A percentile compares a stretch with the other conserved stretches of the same genome.
These are phyloP conservation scores for Carex myosuroides DNA, from an alignment of 176 grass and related monocot genomes.

Conservation along the genomic window DNA sequence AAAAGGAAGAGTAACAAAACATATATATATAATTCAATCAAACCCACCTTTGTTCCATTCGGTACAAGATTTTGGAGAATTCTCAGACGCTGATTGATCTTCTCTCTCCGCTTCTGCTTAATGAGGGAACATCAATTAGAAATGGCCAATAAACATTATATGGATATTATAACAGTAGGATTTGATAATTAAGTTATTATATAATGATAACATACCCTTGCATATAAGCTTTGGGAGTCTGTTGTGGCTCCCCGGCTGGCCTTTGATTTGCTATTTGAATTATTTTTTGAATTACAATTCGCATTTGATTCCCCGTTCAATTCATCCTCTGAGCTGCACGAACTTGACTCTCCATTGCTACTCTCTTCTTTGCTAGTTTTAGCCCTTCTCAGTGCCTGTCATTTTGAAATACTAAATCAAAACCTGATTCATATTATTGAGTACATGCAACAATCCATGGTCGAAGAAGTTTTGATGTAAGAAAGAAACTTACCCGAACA, in stretches of 20 bases:
- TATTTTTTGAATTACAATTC: slow-evolving; percentile 35
- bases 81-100: slow-evolving; percentile 84
- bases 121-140: slow-evolving; percentile 15
- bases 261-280: slow-evolving; percentile 28
- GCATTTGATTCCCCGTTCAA: slow-evolving; percentile 30
- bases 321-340: slow-evolving; percentile 68
- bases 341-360: slow-evolving; percentile 39
- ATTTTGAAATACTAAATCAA: background rate
- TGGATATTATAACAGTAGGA: background rate
- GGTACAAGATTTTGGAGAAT: slow-evolving; percentile 83
- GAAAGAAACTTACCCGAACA: slow-evolving; percentile 36
- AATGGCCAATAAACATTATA: background rate
- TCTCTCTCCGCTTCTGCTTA: slow-evolving; percentile 94
- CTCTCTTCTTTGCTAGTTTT: slow-evolving; percentile 38
- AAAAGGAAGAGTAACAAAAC: background rate
- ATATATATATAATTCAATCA: background rate
- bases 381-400: slow-evolving; percentile 45
- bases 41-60: slow-evolving; percentile 88
- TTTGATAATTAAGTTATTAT: background rate
- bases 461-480: slow-evolving; percentile 14
- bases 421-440: background rate
- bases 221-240: slow-evolving; percentile 80
- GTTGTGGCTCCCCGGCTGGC: slow-evolving; percentile 49
- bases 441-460: background rate
- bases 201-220: slow-evolving; percentile 50